Evolutionary conservation across 768 basidiomycete species (phyloP), one percentile per base, ranked within the genome.

Genomic region (Russula earlei): DNA sequence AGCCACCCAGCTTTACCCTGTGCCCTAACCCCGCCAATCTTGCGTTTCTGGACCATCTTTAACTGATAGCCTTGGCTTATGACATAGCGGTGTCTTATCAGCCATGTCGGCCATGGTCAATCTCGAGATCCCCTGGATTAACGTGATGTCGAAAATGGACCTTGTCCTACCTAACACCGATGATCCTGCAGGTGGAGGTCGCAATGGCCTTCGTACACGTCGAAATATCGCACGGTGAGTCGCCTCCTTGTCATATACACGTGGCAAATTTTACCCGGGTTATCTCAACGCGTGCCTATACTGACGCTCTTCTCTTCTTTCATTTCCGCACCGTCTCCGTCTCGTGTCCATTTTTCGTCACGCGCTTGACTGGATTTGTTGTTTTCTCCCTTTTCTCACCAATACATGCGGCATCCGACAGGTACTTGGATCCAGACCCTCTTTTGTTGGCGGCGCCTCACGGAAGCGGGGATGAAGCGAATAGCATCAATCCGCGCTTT

Each of bases 41-140:
- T 52, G 46, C 36, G 12, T 17, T 34, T 42, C 52, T 47, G 24
- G 36, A 33, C 40, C 19, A 12, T 36, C 42, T 29, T 31, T 52
- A 37, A 51, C 56, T 44, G 45, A 57, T 47, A 45, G 58, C 54
- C 64, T 50, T 34, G 45, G 62, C 45, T 55, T 45, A 54, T 40
- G 24, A 11, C 38, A 29, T 62, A 91, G 91, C 56, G 96, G 96
- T 19, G 95, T 98, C 8, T 77, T 99, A 54, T 90, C 89, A 41
- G 96, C 96, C 27, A 97, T 99, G 96, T 93, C 91, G 36, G 93
- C 95, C 27, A 99, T 99, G 96, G 89, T 98, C 34, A 93, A 92
- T 64, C 79, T 99, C 38, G 96, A 97, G 66, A 83, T 96, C 34
- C 93, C 94, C 0, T 94, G 92, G 87, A 85, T 99, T 59, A 98